Base-by-base conservation (phyloP, 1,139 yeast species). In the Blastobotrys serpentis region DNA sequence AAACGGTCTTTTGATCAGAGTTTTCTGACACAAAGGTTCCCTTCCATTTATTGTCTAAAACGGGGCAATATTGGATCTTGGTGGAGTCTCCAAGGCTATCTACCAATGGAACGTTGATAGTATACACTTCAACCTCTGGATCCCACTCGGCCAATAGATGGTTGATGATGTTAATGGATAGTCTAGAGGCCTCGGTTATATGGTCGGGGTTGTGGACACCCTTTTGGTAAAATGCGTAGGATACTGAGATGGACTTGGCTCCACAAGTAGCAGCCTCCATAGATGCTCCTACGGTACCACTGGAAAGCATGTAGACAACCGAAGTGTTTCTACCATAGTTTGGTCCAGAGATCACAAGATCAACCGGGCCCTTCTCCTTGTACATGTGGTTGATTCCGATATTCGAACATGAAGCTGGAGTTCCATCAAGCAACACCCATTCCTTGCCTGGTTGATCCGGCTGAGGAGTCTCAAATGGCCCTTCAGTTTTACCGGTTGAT, bases 251-350 rank as follows among this genome's bases (percentile, higher is more conserved):
- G 2, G 96, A 72, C 58, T 76, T 82, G 33, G 77, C 77, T 0
- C 89, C 90, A 52, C 87, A 83, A 40, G 92, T 79, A 1, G 86
- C 87, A 0, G 92, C 95, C 68, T 92, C 98, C 89, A 90, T 81
- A 0, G 97, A 95, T 1, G 96, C 98, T 21, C 98, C 98, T 22
- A 92, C 86, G 1, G 98, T 92, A n/a, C 98, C 98, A 58, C 94
- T 84, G 8, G 96, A 82, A 61, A 92, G 77, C 50, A 89, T 86
- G 65, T 89, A 92, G 42, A 92, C 78, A n/a, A 94, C 88, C 33
- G 92, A 80, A 1, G 96, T 82, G 67, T 92, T 92, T 62, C 95
- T 80, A 22, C 98, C 98, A 58, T 85, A 92, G 65, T 92, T 92
- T 6, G 98, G 98, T 0, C 98, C 98, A 49, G 95, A 85, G 16